phyloP scores from a whole-genome alignment of 768 basidiomycete species.

The Gloeostereum incarnatum region DNA sequence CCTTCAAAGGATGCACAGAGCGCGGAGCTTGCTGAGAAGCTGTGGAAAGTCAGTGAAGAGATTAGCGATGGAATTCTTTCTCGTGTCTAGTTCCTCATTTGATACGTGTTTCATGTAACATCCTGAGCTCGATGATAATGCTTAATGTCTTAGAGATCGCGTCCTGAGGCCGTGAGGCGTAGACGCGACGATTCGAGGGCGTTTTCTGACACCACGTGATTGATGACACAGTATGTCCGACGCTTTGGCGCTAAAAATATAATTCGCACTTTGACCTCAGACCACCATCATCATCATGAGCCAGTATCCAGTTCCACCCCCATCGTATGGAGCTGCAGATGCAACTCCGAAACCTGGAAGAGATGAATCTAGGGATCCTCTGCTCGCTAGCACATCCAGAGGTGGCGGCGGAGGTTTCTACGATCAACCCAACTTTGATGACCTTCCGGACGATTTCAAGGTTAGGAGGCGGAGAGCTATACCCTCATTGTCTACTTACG shows the following conservation, averaged over 20 bases:
- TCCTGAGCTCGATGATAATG: no score
- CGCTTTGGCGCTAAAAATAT: no score
- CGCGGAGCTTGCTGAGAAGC: neutral
- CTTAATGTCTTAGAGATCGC: no score
- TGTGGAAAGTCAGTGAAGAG: neutral
- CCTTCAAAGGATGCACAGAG: neutral
- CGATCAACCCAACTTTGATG: conserved; percentile 65
- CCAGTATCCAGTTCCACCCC: conserved; percentile 52
- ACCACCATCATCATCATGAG: conserved; percentile 50
- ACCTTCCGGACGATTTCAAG: conserved; percentile 93
- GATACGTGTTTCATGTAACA: no score
- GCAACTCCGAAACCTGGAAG: conserved; percentile 20
- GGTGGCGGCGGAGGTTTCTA: conserved; percentile 46
- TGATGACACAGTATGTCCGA: no score
- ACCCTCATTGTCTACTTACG: conserved; percentile 5
- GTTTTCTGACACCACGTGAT: no score
- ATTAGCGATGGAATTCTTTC: neutral
- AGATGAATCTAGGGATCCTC: conserved; percentile 39
- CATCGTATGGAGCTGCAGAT: conserved; percentile 43
- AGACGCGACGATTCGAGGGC: no score
- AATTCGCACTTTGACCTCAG: no score
- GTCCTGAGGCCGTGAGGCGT: no score
- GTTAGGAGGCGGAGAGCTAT: conserved; percentile 23
- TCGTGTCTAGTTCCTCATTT: no score
- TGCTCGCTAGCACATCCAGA: conserved; percentile 46